phyloP scores from a whole-genome alignment of 345 rosid genomes.

The Excoecaria agallocha region DNA sequence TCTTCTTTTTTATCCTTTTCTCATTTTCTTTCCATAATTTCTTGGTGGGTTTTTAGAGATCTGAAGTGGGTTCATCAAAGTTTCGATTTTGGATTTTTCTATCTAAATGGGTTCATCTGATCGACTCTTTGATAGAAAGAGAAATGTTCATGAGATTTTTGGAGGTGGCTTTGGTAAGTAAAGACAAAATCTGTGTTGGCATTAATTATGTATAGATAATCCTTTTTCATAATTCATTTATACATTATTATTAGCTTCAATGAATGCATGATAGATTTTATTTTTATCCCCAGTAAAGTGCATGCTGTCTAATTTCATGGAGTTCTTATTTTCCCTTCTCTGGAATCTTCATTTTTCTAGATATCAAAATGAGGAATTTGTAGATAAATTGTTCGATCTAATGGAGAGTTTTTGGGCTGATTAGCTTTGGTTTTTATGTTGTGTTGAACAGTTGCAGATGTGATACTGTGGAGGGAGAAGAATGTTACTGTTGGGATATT shows the following conservation, averaged over 20 bases:
- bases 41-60: slow-evolving; percentile 39
- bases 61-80: slow-evolving; percentile 34
- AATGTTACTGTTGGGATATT: slow-evolving; percentile 63
- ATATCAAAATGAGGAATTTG: not conserved
- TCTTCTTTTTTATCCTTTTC: not conserved
- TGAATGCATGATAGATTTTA: not conserved
- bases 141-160: slow-evolving; percentile 68
- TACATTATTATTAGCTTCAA: not conserved
- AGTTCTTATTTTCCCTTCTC: not conserved
- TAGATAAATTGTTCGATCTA: not conserved
- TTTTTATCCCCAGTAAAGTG: not conserved
- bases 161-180: slow-evolving; percentile 78
- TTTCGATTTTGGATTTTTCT: slow-evolving; percentile 7
- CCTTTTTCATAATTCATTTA: not conserved
- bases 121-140: slow-evolving; percentile 63
- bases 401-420: not conserved
- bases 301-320: not conserved
- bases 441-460: slow-evolving; percentile 76
- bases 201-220: not conserved
- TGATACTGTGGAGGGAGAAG: slow-evolving; percentile 75
- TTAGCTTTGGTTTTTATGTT: not conserved
- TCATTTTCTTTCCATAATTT: not conserved
- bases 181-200: not conserved
- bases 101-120: slow-evolving; percentile 55
- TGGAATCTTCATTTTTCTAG: not conserved